phyloP scores from a whole-genome alignment of 2,329 filamentous ascomycete genomes.

The Chrysoporthe puriensis region DNA sequence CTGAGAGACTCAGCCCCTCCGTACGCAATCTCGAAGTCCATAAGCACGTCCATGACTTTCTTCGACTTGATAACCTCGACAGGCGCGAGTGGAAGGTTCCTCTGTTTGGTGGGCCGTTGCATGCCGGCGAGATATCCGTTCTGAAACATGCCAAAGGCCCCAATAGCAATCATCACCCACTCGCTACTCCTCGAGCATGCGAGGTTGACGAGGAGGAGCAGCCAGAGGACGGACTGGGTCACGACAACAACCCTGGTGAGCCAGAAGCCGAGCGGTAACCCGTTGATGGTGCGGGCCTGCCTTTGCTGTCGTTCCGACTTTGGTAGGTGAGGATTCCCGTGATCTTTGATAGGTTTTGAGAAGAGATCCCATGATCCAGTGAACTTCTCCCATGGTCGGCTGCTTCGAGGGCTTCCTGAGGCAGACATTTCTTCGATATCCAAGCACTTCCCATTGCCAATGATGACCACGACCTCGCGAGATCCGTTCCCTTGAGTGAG shows the following conservation, averaged over 20 bases:
- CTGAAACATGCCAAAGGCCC: constrained; percentile 45
- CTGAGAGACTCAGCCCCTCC: not conserved
- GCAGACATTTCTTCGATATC: constrained; percentile 47
- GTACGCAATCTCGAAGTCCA: constrained; percentile 22
- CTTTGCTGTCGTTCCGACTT: not conserved
- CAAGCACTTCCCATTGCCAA: constrained; percentile 39
- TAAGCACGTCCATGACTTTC: constrained; percentile 28
- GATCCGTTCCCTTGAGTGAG: constrained; percentile 47
- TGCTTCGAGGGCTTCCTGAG: constrained; percentile 13
- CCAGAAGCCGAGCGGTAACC: constrained; percentile 25
- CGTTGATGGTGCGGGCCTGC: not conserved
- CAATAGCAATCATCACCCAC: constrained; percentile 47
- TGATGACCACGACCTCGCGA: constrained; percentile 45
- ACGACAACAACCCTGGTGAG: constrained; percentile 24
- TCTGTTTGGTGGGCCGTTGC: constrained; percentile 33
- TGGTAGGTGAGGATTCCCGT: too few relatives aligned
- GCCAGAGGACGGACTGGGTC: constrained; percentile 39
- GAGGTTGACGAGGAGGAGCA: constrained; percentile 45
- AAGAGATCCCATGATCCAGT: not conserved
- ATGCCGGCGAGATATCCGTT: constrained; percentile 43
- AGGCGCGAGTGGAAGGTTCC: constrained; percentile 20
- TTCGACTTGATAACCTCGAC: constrained; percentile 16
- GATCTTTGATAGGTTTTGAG: not conserved
- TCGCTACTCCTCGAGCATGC: constrained; percentile 41
- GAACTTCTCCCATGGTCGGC: constrained; percentile 24